These are phyloP conservation scores for Pelomyxa schiedti DNA, from an alignment of 78 protist species.

Conservation along the genomic window DNA sequence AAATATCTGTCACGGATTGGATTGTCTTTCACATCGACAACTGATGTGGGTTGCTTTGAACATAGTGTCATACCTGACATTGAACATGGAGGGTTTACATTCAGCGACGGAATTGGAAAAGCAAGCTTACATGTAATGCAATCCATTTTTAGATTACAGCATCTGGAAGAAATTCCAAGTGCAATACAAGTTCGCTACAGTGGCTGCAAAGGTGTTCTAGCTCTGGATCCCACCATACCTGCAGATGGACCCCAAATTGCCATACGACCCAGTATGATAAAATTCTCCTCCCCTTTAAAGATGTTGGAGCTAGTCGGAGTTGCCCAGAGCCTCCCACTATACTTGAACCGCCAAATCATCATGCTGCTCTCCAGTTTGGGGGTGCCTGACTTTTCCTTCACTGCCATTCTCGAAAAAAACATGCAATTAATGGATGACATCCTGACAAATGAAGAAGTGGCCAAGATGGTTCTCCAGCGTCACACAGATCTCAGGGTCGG, in stretches of 20 bases:
- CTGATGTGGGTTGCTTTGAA: no score
- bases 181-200: conserved; percentile 35
- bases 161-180: background rate
- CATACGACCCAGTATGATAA: conserved; percentile 10
- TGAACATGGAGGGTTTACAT: background rate
- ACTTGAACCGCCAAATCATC: conserved; percentile 26
- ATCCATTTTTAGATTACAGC: no score
- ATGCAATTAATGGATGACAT: background rate
- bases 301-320: conserved; percentile 17
- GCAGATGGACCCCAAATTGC: background rate
- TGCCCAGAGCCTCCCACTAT: background rate
- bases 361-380: conserved; percentile 10
- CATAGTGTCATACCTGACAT: background rate
- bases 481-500: background rate
- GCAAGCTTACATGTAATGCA: no score
- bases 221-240: background rate
- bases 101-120: background rate
- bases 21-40: background rate
- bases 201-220: conserved; percentile 38
- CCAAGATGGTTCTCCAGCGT: background rate
- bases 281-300: background rate
- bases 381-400: conserved; percentile 11
- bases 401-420: background rate
- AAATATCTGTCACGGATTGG: background rate
- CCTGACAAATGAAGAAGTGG: background rate